phyloP scores from a whole-genome alignment of 805 yeast species.

The Candida yuanshanica region DNA sequence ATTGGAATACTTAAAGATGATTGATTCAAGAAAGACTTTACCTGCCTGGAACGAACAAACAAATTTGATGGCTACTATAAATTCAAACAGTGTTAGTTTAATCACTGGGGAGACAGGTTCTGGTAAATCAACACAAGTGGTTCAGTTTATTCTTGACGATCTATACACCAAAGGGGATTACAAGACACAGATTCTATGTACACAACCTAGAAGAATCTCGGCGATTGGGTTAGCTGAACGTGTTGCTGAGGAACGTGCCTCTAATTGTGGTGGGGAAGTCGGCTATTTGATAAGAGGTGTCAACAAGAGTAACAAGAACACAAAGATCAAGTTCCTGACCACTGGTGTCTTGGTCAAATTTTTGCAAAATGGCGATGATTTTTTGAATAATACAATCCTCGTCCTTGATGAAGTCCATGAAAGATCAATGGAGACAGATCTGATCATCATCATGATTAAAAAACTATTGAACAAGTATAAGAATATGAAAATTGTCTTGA shows the following conservation, averaged over 20 bases:
- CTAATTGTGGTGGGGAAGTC: conserved; percentile 61
- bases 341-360: conserved; percentile 88
- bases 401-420: conserved; percentile 97
- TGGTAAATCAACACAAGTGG: conserved; percentile 93
- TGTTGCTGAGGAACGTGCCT: conserved; percentile 72
- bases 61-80: conserved; percentile 51
- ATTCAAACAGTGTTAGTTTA: conserved; percentile 57
- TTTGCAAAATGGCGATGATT: conserved; percentile 48
- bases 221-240: conserved; percentile 93
- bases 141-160: conserved; percentile 79
- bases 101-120: conserved; percentile 98
- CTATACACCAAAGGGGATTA: conserved; percentile 40
- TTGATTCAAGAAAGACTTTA: conserved; percentile 44
- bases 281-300: conserved; percentile 93
- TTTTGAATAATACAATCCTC: conserved; percentile 54
- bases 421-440: conserved; percentile 85
- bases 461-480: conserved; percentile 40
- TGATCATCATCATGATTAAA: conserved; percentile 72
- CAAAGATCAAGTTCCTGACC: conserved; percentile 83
- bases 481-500: conserved; percentile 64
- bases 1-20: conserved; percentile 33
- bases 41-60: conserved; percentile 82
- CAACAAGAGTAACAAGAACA: conserved; percentile 50
- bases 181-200: conserved; percentile 64
- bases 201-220: conserved; percentile 95